Conservation (phyloP, 176 grass and related monocot species). For the Lolium multiflorum region DNA sequence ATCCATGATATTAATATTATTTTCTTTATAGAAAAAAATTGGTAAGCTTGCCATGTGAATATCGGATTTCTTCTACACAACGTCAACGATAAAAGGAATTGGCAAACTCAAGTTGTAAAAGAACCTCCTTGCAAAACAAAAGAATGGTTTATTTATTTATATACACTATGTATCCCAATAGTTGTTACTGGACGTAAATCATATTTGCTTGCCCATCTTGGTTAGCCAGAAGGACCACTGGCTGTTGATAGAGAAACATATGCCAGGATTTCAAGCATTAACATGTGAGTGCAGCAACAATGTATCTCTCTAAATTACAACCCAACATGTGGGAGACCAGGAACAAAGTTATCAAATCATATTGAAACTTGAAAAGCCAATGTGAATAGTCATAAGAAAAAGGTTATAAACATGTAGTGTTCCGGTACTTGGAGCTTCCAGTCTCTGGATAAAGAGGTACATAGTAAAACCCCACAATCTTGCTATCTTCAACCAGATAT, state of each 20-base stretch:
- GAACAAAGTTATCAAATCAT: background rate
- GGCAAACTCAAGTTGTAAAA: slow-evolving; percentile 30
- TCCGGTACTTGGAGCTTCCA: slow-evolving; percentile 13
- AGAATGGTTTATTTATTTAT: too few species aligned
- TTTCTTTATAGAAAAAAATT: background rate
- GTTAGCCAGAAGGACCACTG: background rate
- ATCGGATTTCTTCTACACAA: background rate
- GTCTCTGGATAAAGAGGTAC: slow-evolving; percentile 23
- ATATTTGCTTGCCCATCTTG: background rate
- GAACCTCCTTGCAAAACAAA: background rate
- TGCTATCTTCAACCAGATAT: slow-evolving; percentile 42
- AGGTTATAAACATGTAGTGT: background rate
- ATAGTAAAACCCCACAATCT: slow-evolving; percentile 56
- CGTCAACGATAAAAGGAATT: too few species aligned
- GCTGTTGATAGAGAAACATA: background rate
- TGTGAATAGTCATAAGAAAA: background rate
- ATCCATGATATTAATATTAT: too few species aligned
- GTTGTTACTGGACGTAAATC: background rate
- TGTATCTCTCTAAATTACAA: slow-evolving; percentile 10
- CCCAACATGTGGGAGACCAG: background rate
- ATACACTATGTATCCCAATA: too few species aligned
- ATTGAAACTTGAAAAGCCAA: background rate
- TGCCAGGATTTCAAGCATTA: background rate
- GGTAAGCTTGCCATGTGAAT: background rate
- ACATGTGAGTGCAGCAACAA: slow-evolving; percentile 12